phyloP scores from a whole-genome alignment of 305 asterid genomes.

The Coffea humblotiana region DNA sequence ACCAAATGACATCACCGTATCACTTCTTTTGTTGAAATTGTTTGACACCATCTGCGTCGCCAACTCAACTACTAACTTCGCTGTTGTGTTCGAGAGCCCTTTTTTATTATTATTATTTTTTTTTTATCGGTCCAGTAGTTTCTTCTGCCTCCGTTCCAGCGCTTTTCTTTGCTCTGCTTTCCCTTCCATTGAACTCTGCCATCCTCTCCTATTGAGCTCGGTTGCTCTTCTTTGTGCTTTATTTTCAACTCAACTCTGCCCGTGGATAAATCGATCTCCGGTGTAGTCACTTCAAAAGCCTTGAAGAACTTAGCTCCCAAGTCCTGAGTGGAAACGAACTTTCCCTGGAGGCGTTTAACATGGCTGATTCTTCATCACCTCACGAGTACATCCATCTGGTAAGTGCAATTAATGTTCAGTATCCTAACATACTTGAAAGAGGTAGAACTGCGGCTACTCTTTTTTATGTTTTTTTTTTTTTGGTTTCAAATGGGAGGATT shows the following conservation, averaged over 20 bases:
- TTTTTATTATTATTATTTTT: too few species aligned
- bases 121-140: too few species aligned
- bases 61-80: background rate
- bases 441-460: background rate
- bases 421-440: background rate
- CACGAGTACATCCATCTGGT: conserved; percentile 66
- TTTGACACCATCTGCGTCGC: background rate
- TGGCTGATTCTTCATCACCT: conserved; percentile 67
- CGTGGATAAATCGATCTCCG: background rate
- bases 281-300: background rate
- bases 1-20: conserved; percentile 34
- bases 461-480: too few species aligned
- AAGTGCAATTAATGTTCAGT: background rate
- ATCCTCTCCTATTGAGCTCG: too few species aligned
- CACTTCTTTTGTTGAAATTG: conserved; percentile 1
- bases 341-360: conserved; percentile 3
- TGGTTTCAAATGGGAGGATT: background rate
- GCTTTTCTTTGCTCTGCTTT: too few species aligned
- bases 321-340: too few species aligned
- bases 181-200: too few species aligned
- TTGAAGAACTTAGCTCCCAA: background rate
- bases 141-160: too few species aligned
- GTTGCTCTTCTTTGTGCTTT: background rate
- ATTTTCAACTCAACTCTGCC: background rate
- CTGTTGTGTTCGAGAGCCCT: too few species aligned